Base-by-base conservation (phyloP, 139 green algal genomes). In the Micractinium sp. region DNA sequence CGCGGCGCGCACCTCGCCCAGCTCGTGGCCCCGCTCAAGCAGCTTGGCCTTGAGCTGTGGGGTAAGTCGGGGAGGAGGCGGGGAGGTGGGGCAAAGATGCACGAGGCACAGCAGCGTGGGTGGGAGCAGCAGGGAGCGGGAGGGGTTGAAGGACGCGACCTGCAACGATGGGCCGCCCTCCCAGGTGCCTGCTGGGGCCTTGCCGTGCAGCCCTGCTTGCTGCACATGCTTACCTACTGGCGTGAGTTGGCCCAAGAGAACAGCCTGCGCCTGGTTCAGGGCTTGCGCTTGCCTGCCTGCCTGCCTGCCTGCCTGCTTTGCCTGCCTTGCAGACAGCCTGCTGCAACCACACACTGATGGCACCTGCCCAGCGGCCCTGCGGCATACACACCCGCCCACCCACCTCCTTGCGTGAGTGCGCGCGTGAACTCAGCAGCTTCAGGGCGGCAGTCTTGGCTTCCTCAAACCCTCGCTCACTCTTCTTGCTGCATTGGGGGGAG, bases 21-120 rank as follows among this genome's bases (percentile, higher is more conserved):
- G 41, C 23, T 85, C 80, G 67, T 92, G 82, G 14, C 88, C 93
- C 61, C 85, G 84, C 31, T 95, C 93, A 19, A 83, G 16, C 76
- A 95, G 89, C 89, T 95, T 95, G 19, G 27, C 14, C 25, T 83
- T 73, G 29, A 95, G 88, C 82, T 87, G 82, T 33, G n/a, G 80
- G 1, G 78, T 91, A 75, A 16, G 88, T 80, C 0, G 77, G 39
- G 3, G 92, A 91, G 63, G 93, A 90, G 53, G 88, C 80, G 16
- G 19, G 12, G 67, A 75, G 67, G 19, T 22, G 16, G 67, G 16
- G 47, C 47, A 56, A 56, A 56, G 47, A 9, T 56, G 47, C 29
- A 16, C 19, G 29, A 19, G 27, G 23, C n/a, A n/a, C n/a, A 38
- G n/a, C 71, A 25, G 67, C 15, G 67, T 75, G 67, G 67, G 18